Evolutionary conservation across 2,329 filamentous ascomycete species (phyloP), one percentile per base, ranked within the genome.

Genomic region (Alternaria brassicicola): DNA sequence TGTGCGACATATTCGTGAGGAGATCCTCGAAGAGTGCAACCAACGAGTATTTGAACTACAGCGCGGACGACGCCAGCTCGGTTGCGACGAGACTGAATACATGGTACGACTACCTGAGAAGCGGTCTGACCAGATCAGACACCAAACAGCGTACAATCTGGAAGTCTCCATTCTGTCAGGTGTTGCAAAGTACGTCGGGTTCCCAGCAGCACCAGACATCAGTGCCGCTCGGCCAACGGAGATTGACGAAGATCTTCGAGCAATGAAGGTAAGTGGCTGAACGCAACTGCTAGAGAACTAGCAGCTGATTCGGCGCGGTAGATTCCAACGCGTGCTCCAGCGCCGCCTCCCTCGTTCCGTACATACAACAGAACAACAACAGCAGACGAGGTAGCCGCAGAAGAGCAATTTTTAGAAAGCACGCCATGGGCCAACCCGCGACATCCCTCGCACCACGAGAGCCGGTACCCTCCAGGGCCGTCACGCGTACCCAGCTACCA

Each of bases 371-470:
- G 73, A 53, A 69, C 71, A 6, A 79, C 65, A 67, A 78, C 65
- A 71, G 79, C 69, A 79, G 81, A 68, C 78, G 87, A 59, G 85
- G 86, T 69, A 25, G 79, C 89, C 36, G 91, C 91, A 23, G 91
- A 91, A 68, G 92, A 96, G 76, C 90, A 94, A 63, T 96, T 95
- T 67, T 84, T 96, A 54, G 91, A 96, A 71, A 89, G 94, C 66
- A 96, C 91, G 5, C 90, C 93, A 1, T 97, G 93, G 93, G 92
- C 93, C 33, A 96, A 96, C 73, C 92, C 93, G 17, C 91, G 94
- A 66, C 76, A 78, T 55, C 76, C 76, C 10, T 73, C 71, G n/a
- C 76, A 78, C 45, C 74, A 76, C 28, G 71, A 77, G 43, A 63
- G 72, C 4, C 72, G 75, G 19, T 78, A 75, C 48, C 66, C 65